A percentile compares a stretch with the other conserved stretches of the same genome.
Conservation (phyloP, 352 stramenopile species). For the Aphanomyces cochlioides region DNA sequence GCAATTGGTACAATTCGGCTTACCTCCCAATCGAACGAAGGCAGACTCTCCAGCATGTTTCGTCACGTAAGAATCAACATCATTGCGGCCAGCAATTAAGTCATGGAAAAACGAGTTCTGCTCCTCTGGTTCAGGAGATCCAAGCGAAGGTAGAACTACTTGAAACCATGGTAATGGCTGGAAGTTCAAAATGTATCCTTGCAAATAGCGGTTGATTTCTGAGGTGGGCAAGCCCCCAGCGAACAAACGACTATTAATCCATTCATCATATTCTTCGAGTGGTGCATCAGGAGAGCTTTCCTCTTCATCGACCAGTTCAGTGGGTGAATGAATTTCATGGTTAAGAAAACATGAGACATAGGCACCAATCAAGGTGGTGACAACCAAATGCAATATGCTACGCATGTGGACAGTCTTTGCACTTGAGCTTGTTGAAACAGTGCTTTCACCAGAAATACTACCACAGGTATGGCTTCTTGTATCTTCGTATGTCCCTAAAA, state of each 20-base stretch:
- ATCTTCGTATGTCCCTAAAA: conserved; percentile 80
- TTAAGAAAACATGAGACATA: conserved; percentile 68
- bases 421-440: conserved; percentile 41
- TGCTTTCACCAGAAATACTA: conserved; percentile 58
- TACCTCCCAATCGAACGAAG: conserved; percentile 62
- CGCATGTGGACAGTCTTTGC: conserved; percentile 41
- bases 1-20: neutral
- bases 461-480: conserved; percentile 83
- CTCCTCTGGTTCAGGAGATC: conserved; percentile 23
- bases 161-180: conserved; percentile 39
- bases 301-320: conserved; percentile 35
- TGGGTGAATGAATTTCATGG: conserved; percentile 30
- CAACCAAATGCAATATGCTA: conserved; percentile 71
- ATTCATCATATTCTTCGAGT: conserved; percentile 79
- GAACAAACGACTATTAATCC: conserved; percentile 67
- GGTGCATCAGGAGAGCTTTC: conserved; percentile 57
- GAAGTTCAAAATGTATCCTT: conserved; percentile 59
- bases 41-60: conserved; percentile 80
- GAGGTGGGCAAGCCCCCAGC: conserved; percentile 62
- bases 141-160: conserved; percentile 11
- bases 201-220: conserved; percentile 46
- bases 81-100: conserved; percentile 56
- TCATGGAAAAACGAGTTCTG: conserved; percentile 59
- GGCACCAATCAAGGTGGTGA: conserved; percentile 68
- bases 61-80: conserved; percentile 77